Evolutionary conservation across 2,329 filamentous ascomycete genomes (phyloP), one percentile per base, ranked within the genome.

Genomic region (Talaromyces islandicus): DNA sequence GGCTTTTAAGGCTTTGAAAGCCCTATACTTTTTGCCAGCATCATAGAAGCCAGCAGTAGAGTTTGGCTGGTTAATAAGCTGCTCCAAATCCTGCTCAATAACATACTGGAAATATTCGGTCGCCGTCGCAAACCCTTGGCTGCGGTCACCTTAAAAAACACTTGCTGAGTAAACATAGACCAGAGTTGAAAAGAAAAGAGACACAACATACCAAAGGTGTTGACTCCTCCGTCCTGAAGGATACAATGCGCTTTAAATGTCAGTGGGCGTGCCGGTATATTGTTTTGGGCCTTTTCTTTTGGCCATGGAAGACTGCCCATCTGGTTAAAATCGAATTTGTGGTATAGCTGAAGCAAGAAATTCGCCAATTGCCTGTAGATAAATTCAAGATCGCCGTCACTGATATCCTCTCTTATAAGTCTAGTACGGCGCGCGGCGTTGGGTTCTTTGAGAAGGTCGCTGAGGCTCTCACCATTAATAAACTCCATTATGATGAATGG

Each of bases 401-500:
- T 35, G 10, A 59, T 54, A 6, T 54, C 57, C n/a, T 54, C 57
- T 14, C 35, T 54, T 17, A 59, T 54, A 2, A 59, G 12, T 35
- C 57, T 59, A 14, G 50, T 32, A 2, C 50, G 50, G 0, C 14
- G 35, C 7, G 54, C 51, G 14, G 50, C 51, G 11, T 25, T 19
- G 2, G 57, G 35, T 48, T 59, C 51, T 3, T 14, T 25, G 4
- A 59, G 51, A 25, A 54, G 9, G 1, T 48, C 38, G 9, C 51
- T 38, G 4, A 59, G 51, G 27, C 19, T 54, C 10, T 50, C 57
- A 4, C 54, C 54, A 5, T 56, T 6, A 25, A 56, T 24, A 9
- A 43, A 56, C 5, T 59, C 51, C 57, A 59, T 59, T n/a, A 59
- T 54, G 1, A 54, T 59, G 6, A 59, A 59, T 2, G 57, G 57